Conservation (phyloP, 2,329 filamentous ascomycete genomes). For the Chrysosporium queenslandicum region DNA sequence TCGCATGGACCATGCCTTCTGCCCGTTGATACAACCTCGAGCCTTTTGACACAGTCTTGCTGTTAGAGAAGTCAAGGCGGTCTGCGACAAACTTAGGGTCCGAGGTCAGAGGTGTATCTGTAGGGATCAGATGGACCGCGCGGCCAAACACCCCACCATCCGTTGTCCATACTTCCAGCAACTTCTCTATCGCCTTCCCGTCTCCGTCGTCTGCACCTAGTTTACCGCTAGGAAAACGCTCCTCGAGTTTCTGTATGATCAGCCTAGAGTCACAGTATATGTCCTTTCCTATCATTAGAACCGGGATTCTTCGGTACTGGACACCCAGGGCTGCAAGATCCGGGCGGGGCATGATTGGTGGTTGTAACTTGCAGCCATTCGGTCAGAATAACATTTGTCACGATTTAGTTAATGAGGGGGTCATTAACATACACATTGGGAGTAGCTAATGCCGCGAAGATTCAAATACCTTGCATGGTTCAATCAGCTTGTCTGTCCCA, state of each 20-base stretch:
- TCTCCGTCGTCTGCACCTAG: slow-evolving; percentile 34
- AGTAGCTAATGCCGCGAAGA: slow-evolving; percentile 55
- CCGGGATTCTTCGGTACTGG: slow-evolving; percentile 58
- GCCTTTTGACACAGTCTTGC: slow-evolving; percentile 34
- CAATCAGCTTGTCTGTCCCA: not conserved
- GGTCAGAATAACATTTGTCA: slow-evolving; percentile 1
- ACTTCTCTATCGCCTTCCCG: slow-evolving; percentile 41
- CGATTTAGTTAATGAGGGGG: not conserved
- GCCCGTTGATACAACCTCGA: slow-evolving; percentile 38
- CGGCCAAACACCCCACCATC: slow-evolving; percentile 49
- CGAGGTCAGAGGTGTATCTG: slow-evolving; percentile 44
- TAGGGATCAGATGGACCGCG: slow-evolving; percentile 48
- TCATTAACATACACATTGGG: slow-evolving; percentile 52
- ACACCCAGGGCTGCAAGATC: slow-evolving; percentile 54
- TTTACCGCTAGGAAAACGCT: slow-evolving; percentile 41
- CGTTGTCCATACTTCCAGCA: slow-evolving; percentile 48
- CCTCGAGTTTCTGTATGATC: slow-evolving; percentile 56
- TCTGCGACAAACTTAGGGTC: slow-evolving; percentile 54
- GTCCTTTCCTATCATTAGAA: slow-evolving; percentile 56
- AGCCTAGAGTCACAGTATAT: slow-evolving; percentile 61
- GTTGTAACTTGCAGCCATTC: slow-evolving; percentile 47
- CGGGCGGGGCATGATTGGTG: slow-evolving; percentile 54
- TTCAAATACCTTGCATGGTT: slow-evolving; percentile 49
- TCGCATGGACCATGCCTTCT: slow-evolving; percentile 49
- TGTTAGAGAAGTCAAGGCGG: slow-evolving; percentile 37